phyloP scores from a whole-genome alignment of 352 stramenopile genomes.

The Phytopythium helicoides region DNA sequence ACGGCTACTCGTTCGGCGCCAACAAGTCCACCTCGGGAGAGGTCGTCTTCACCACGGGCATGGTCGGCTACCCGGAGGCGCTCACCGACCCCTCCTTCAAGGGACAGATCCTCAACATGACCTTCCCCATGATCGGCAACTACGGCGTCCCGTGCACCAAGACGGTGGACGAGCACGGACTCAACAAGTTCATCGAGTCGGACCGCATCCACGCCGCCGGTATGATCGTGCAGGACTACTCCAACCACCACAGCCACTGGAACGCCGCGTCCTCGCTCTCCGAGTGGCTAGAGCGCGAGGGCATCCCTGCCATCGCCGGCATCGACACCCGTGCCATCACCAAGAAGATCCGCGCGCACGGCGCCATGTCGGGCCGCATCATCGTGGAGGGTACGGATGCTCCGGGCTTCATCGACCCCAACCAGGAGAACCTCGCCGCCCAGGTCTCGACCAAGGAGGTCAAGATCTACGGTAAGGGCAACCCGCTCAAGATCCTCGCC shows the following conservation, averaged over 20 bases:
- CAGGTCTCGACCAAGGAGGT: constrained; percentile 62
- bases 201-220: constrained; percentile 94
- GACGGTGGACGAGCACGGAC: constrained; percentile 89
- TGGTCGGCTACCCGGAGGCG: constrained; percentile 98
- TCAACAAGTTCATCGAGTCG: constrained; percentile 97
- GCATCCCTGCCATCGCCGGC: constrained; percentile 94
- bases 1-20: constrained; percentile 93
- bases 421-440: constrained; percentile 71
- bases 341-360: constrained; percentile 97
- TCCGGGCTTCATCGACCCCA: constrained; percentile 57
- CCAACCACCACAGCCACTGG: constrained; percentile 96
- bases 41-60: constrained; percentile 98
- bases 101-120: constrained; percentile 97
- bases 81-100: constrained; percentile 98
- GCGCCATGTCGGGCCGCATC: constrained; percentile 95
- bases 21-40: constrained; percentile 90
- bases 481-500: constrained; percentile 83
- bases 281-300: constrained; percentile 86
- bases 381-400: constrained; percentile 76
- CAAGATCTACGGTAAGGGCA: constrained; percentile 69
- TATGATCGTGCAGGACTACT: constrained; percentile 98
- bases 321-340: constrained; percentile 98
- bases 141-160: constrained; percentile 95
- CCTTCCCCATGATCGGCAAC: constrained; percentile 97
- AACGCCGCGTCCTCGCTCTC: constrained; percentile 85